These are phyloP conservation scores for Termitomyces sp. DNA, from an alignment of 768 basidiomycete species.

Conservation along the genomic window DNA sequence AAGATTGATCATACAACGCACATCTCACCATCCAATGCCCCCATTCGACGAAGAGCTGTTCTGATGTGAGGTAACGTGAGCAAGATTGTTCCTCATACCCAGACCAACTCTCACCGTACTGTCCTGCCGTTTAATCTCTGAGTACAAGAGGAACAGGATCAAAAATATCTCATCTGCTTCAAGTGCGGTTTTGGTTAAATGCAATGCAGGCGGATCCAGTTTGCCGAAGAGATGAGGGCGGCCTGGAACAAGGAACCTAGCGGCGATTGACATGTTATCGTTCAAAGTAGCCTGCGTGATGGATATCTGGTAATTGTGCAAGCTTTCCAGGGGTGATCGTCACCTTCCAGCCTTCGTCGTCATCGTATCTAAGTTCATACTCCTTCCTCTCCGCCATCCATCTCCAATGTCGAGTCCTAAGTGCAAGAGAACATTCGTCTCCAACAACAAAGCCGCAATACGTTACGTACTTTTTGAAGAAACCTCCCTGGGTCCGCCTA, in stretches of 20 bases:
- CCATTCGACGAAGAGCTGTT: conserved; percentile 17
- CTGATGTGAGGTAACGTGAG: background rate
- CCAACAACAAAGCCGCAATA: background rate
- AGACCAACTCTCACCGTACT: conserved; percentile 19
- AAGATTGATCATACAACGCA: too few species aligned
- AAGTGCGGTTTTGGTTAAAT: conserved; percentile 34
- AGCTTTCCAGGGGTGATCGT: background rate
- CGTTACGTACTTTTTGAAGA: conserved; percentile 28
- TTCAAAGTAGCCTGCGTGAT: conserved; percentile 17
- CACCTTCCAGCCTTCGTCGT: conserved; percentile 40
- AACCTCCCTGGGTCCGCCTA: conserved; percentile 30
- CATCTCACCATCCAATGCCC: conserved; percentile 2
- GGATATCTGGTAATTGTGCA: background rate
- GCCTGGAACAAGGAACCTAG: conserved; percentile 36
- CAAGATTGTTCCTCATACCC: background rate
- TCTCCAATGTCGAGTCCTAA: conserved; percentile 36
- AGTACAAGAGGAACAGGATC: conserved; percentile 30
- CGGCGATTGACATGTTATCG: conserved; percentile 26
- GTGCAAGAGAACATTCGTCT: background rate
- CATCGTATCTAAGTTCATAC: conserved; percentile 36
- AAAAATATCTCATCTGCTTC: conserved; percentile 33
- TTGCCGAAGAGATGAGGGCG: conserved; percentile 47
- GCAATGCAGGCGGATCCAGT: conserved; percentile 30
- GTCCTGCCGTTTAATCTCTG: conserved; percentile 29
- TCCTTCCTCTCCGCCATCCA: conserved; percentile 40